Conservation (phyloP, 78 protist species). For the Dictyostelium citrinum region DNA sequence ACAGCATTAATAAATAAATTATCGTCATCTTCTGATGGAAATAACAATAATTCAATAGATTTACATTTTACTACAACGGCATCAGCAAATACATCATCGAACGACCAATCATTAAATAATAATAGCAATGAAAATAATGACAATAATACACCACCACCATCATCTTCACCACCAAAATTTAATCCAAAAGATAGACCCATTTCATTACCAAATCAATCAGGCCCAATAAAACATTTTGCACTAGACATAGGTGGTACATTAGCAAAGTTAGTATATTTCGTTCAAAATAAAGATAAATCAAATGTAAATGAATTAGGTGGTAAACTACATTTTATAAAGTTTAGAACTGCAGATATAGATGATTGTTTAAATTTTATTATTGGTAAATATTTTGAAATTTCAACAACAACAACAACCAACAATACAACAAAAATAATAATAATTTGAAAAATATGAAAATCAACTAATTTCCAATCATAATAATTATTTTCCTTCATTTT, state of each 20-base stretch:
- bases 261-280: slow-evolving; percentile 66
- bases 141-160: not conserved
- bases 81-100: not conserved
- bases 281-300: slow-evolving; percentile 15
- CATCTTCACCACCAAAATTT: slow-evolving; percentile 65
- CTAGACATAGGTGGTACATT: slow-evolving; percentile 75
- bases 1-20: not conserved
- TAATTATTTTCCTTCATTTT: not conserved
- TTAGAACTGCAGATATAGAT: slow-evolving; percentile 57
- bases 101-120: not conserved
- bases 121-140: not conserved
- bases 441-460: too few species aligned
- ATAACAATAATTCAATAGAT: not conserved
- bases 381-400: slow-evolving; percentile 1
- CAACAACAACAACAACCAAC: not conserved
- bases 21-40: not conserved
- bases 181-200: slow-evolving; percentile 52
- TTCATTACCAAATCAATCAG: slow-evolving; percentile 58
- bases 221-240: slow-evolving; percentile 74
- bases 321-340: slow-evolving; percentile 59
- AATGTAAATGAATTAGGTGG: slow-evolving; percentile 48
- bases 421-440: too few species aligned
- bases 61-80: not conserved
- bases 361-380: slow-evolving; percentile 60
- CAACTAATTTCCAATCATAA: not conserved